Base-by-base conservation (phyloP, 2,329 filamentous ascomycete species). In the Cytospora piceae region DNA sequence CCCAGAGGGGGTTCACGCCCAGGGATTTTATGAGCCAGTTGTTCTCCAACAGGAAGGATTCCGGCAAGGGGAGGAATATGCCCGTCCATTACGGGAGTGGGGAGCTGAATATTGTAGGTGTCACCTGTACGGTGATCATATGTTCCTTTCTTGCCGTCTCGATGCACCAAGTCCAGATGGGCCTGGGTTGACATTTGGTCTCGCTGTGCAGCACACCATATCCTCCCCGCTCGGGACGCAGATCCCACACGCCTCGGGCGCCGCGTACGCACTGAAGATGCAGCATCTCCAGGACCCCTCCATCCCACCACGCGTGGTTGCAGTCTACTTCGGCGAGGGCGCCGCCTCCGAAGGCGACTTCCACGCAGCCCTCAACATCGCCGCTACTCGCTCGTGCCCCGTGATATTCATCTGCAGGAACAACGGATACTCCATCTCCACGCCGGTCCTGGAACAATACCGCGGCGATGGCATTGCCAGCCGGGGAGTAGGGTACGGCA, bases 11-110 rank as follows among this genome's bases (percentile, higher is more conserved):
- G 3, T 97, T 94, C 75, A 91, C 87, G 0, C 83, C 96, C 55
- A 87, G 89, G 57, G 88, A 98, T 67, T 98, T 98, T 74, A 98
- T 99, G 95, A 90, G 87, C 72, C 95, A 99, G 76, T 80, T 99
- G 11, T 97, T 98, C 79, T 88, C 94, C 24, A 98, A 97, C 74
- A 85, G 82, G 63, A 86, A 92, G 69, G 95, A 99, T 72, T 77
- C 83, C 0, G 94, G 94, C 1, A 85, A 84, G 67, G 95, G 94
- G 1, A 87, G 94, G 69, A 98, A 97, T 73, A 99, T 99, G 95
- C 95, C 95, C 0, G 92, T 98, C 17, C 95, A 99, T 78, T 99
- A 98, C 73, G 94, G 94, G 56, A 93, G 90, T 76, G 87, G 84
- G 65, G 88, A 92, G 69, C 82, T 96, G 65, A 93, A 97, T 71